These are phyloP conservation scores for Fomitopsis betulina DNA, from an alignment of 1,284 basidiomycete genomes.

Conservation along the genomic window DNA sequence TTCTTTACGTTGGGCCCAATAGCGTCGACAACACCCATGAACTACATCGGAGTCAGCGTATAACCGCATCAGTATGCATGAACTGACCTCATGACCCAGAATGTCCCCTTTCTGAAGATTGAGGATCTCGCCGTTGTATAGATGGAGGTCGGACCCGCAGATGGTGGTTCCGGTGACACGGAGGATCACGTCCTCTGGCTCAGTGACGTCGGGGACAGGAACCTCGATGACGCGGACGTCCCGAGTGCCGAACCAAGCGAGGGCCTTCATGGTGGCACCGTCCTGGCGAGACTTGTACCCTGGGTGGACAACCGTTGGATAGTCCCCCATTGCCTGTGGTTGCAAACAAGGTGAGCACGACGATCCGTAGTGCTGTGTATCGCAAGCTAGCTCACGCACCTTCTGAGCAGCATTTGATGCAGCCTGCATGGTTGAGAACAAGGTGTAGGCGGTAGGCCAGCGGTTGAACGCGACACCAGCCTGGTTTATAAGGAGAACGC, in stretches of 20 bases:
- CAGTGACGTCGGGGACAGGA: conserved; percentile 62
- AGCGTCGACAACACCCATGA: conserved; percentile 67
- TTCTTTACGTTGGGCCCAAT: conserved; percentile 61
- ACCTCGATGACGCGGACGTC: conserved; percentile 54
- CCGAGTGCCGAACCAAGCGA: conserved; percentile 63
- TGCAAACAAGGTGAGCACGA: neutral
- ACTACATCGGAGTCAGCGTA: conserved; percentile 30
- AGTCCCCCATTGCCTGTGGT: conserved; percentile 31
- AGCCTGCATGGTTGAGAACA: conserved; percentile 27
- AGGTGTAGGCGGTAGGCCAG: neutral
- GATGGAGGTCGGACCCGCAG: conserved; percentile 66
- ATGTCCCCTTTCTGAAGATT: conserved; percentile 71
- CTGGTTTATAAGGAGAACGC: neutral
- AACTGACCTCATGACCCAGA: conserved; percentile 62
- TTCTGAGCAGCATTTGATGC: conserved; percentile 33
- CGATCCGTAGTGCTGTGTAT: neutral
- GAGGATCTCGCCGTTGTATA: conserved; percentile 64
- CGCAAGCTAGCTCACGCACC: conserved; percentile 16
- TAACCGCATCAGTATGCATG: neutral
- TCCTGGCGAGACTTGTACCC: conserved; percentile 47
- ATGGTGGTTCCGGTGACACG: conserved; percentile 70
- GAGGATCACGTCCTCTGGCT: conserved; percentile 63
- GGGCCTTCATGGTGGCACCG: conserved; percentile 60
- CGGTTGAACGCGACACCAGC: neutral
- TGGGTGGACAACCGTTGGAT: conserved; percentile 39